Evolutionary conservation across 1,284 basidiomycete species (phyloP), one percentile per base, ranked within the genome.

Genomic region (Lentinula novae-zelandiae): DNA sequence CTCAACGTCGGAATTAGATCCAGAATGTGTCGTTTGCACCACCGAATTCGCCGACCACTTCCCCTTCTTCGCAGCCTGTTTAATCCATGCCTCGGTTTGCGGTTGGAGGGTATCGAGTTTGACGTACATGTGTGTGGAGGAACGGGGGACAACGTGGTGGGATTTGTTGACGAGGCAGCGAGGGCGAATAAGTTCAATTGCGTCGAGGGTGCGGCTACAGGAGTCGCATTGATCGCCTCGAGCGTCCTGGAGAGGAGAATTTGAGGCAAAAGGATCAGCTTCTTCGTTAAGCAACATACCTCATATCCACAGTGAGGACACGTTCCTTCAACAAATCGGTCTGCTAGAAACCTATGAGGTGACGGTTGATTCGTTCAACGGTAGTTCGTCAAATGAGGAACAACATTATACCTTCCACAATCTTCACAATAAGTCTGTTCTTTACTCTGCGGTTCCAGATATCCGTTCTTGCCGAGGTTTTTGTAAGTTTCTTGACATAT

Each of bases 181-280:
- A n/a, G 97, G 97, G 69, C 96, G 89, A 75, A 97, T 84, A 63
- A 99, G 86, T 69, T 98, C 95, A 63, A 96, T 85, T 1, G 95
- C 93, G 63, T 97, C 96, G 58, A 97, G 85, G 7, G 96, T 97
- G 65, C 95, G 86, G 48, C 90, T 87, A 71, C 97, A 99, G 63
- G 88, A 83, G 75, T 99, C 97, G 75, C 97, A 99, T 80, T 99
- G 97, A 74, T 99, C 97, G 9, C 97, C 97, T 52, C 97, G 91
- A 42, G 96, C 97, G 67, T 98, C 96, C 90, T 94, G 67, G 10
- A 55, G 27, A 27, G 27, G 27, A 27, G 3, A 57, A 58, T 46
- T 8, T 3, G 3, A 46, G 15, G 5, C 60, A 20, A 20, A 17
- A 33, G 38, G 6, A 50, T 27, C n/a, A 27, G 10, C 13, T 20